Base-by-base conservation (phyloP, 768 basidiomycete genomes). In the Russula abietina region DNA sequence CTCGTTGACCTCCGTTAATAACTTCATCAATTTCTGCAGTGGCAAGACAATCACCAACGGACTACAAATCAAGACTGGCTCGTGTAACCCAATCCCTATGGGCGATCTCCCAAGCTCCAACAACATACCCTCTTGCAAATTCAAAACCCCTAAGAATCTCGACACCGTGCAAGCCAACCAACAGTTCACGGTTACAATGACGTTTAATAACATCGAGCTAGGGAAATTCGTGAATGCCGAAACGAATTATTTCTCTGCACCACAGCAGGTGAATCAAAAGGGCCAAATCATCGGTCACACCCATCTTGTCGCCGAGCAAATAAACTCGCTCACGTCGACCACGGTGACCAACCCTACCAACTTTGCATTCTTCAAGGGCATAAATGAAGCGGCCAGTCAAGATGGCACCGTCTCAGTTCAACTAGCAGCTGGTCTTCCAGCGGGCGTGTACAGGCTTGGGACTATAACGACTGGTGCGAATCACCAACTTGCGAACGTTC, bases 21-120 rank as follows among this genome's bases (percentile, higher is more conserved):
- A 89, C 77, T 90, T 86, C 71, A 86, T 87, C 74, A 86, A 87
- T 75, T 85, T 77, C 71, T 87, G 87, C 69, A 71, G 75, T 5
- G 67, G 77, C 60, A 73, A 80, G 54, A 79, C 84, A 4, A 76
- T 87, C 62, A 87, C 87, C 49, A 81, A 83, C 67, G 85, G 85
- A 24, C 61, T 76, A 67, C 85, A 83, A 67, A 69, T 81, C 69
- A 72, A 68, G 59, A 70, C 67, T 12, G 82, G 82, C 10, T 83
- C 82, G 32, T 85, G 85, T 70, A 86, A 87, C 72, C 79, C 82
- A 43, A 76, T 80, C 12, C 81, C 82, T 0, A 83, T 86, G 78
- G 87, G 87, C 55, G 70, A 77, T 53, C 81, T 88, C 62, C 78
- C 81, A 19, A 71, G 81, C 24, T 68, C 70, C n/a, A 70, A 73